Base-by-base conservation (phyloP, 345 rosid genomes). In the Linum trigynum region DNA sequence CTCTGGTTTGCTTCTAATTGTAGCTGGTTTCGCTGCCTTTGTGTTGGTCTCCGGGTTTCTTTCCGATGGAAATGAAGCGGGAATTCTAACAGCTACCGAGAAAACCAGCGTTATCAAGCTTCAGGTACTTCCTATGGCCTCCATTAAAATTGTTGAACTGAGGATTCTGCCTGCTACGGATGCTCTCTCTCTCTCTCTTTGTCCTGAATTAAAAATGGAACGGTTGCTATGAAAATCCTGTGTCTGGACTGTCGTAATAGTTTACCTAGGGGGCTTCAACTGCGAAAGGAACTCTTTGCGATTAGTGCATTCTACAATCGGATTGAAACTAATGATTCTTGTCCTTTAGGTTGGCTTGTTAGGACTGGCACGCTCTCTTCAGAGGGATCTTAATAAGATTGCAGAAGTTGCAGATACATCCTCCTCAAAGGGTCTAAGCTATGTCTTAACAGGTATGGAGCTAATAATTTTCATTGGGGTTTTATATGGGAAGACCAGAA, bases 331-430 rank as follows among this genome's bases (percentile, higher is more conserved):
- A 37, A 2, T 10, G 14, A 7, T 64, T 59, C n/a, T 57, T 41
- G 50, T 42, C 42, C 60, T 42, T 48, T 73, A 90, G 97, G 96
- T 90, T 71, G 97, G 92, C 59, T 75, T 94, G 82, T 71, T 88
- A 72, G 99, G 99, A 60, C 75, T 83, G 82, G 99, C 86, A 15
- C 82, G 86, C 62, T 59, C 97, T 38, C 85, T 94, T 55, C 97
- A 90, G 63, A 80, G 64, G 70, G 95, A 94, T 78, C 89, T 90
- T 55, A 85, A 94, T 79, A 79, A 77, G 62, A 90, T 94, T 53
- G 99, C 99, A 11, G 85, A 86, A 70, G 65, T 43, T 73, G 92
- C 97, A 14, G 95, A 90, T 73, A 94, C 99, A 61, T 90, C 99
- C 60, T 82, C 91, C n/a, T 69, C 99, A 3, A 80, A 78, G 76